Base-by-base conservation (phyloP, 139 green algal species). In the Coelastrella sp. region DNA sequence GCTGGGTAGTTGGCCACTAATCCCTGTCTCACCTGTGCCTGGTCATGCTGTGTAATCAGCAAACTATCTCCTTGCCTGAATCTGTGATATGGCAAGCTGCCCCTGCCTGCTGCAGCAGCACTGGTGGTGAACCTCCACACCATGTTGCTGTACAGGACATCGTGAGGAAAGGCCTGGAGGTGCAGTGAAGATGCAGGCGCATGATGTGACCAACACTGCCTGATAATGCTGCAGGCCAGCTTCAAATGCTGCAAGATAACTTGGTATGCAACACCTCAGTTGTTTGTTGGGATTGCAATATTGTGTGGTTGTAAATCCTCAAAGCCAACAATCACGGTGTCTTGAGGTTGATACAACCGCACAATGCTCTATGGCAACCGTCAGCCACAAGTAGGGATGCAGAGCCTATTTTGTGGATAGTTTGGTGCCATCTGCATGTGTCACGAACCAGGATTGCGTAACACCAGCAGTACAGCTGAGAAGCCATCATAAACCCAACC, bases 41-140 rank as follows among this genome's bases (percentile, higher is more conserved):
- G 17, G 79, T 63, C 19, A 74, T 49, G 35, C 49, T 57, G 56
- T 25, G 22, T 91, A 14, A 96, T 66, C 63, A 96, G 87, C 14
- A 96, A 87, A 24, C 88, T 91, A 24, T 92, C 92, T 0, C 94
- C 94, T 6, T 86, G 74, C 12, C 85, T 79, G 85, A 95, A 96
- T 61, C 90, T 81, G 76, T 96, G 94, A 78, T 96, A 93, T 20
- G 94, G 93, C 78, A 96, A 84, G 56, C 78, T 25, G 10, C 22
- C 73, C n/a, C 27, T 9, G 7, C 10, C 65, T 60, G n/a, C n/a
- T 20, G 27, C 57, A 19, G 25, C 66, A 20, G 92, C 10, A 57
- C 7, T 57, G 63, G 63, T 12, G 10, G 68, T 76, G 24, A 95
- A 93, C 56, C 75, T 86, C 91, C 91, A 95, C 27, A 95, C 80